Evolutionary conservation across 208 protist genomes (phyloP).

Genomic region (Trypanosoma rangeli): DNA sequence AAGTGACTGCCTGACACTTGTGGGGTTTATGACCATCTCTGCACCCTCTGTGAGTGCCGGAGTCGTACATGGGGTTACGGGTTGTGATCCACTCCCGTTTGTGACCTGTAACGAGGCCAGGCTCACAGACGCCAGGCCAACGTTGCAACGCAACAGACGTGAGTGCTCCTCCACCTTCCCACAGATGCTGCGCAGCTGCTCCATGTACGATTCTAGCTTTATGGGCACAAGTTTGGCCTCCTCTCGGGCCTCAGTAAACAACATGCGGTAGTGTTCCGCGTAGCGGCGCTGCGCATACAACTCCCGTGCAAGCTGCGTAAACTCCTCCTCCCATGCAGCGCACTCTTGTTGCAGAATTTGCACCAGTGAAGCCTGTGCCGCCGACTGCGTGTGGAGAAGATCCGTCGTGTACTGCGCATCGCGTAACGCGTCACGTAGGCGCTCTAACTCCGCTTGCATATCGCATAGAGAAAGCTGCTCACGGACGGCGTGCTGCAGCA

Average conservation of each 20-base stretch:
- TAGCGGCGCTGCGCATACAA: slow-evolving; percentile 30
- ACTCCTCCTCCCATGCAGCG: slow-evolving; percentile 65
- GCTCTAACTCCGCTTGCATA: slow-evolving; percentile 33
- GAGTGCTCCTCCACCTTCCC: neutral
- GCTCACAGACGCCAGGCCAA: neutral
- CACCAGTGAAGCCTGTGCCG: slow-evolving; percentile 32
- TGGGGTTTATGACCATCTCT: neutral
- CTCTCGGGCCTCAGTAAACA: slow-evolving; percentile 32
- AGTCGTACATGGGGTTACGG: neutral
- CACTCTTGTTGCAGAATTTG: slow-evolving; percentile 54
- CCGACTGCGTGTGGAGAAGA: slow-evolving; percentile 45
- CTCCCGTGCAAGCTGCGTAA: slow-evolving; percentile 35
- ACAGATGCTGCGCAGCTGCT: slow-evolving; percentile 19
- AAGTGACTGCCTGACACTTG: neutral
- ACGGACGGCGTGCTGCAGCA: slow-evolving; percentile 42
- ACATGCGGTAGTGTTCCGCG: slow-evolving; percentile 27
- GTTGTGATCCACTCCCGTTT: neutral
- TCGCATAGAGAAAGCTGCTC: slow-evolving; percentile 44
- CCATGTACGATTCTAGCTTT: slow-evolving; percentile 36
- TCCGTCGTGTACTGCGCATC: slow-evolving; percentile 39
- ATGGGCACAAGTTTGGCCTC: slow-evolving; percentile 38
- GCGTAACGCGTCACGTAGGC: slow-evolving; percentile 46
- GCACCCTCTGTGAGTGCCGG: neutral
- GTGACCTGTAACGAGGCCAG: neutral
- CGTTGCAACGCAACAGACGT: neutral